Base-by-base conservation (phyloP, 345 rosid genomes). In the Jatropha curcas region DNA sequence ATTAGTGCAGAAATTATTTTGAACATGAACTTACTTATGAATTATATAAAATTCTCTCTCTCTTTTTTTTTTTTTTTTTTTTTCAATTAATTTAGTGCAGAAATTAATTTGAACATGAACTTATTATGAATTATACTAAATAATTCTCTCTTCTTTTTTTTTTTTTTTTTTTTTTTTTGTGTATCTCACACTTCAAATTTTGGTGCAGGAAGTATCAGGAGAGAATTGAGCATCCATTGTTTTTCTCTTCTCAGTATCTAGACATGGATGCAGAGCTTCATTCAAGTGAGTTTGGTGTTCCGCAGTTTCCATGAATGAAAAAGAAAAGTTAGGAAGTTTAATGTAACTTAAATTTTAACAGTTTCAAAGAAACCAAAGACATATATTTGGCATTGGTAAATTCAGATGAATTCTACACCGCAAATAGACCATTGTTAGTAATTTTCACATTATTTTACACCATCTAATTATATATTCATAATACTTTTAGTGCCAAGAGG, bases 251-350 rank as follows among this genome's bases (percentile, higher is more conserved):
- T 1, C 82, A 76, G 19, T 83, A 72, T 64, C 17, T 70, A 1
- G 88, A 86, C 27, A 74, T 74, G 77, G 88, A 87, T 46, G 60
- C 83, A n/a, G 90, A 87, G 72, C 73, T 83, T 80, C 85, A 82
- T 64, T 74, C 87, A 46, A 71, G 93, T 87, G 55, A 84, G 86
- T 72, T 34, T 58, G 46, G 35, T 58, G 62, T 63, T 63, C 34
- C 16, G 16, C 39, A 43, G 9, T 41, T n/a, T 48, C 35, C 22
- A 3, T 34, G 2, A 34, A 50, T n/a, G 17, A 35, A 61, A 34
- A 34, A 4, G 14, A 25, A 37, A 16, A 17, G 16, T 48, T 0
- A 16, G 53, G 20, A 48, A 48, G 4, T 3, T 48, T 48, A 48
- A 17, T 48, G 1, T 48, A 14, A n/a, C 16, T 48, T 48, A 16